Evolutionary conservation across 2,329 filamentous ascomycete genomes (phyloP), one percentile per base, ranked within the genome.

Genomic region (Epichloe scottii): DNA sequence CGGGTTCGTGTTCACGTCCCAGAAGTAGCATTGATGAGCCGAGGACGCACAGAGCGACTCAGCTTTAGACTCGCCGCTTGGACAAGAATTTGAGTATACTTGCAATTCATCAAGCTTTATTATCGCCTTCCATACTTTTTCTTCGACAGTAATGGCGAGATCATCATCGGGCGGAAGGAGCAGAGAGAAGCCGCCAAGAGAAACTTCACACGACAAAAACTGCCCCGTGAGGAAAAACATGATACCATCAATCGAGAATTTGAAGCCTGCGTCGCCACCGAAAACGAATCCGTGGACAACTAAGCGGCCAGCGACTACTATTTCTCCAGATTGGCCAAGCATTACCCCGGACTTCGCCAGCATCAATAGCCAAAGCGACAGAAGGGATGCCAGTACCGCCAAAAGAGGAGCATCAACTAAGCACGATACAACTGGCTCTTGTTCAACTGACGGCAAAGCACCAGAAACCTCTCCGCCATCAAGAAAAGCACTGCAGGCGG

Each of bases 211-310:
- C 63, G 47, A 62, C 60, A 34, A 60, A 57, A 49, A 47, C 8
- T n/a, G 14, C 10, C 38, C n/a, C 17, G 44, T 23, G 19, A 51
- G 23, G 15, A 43, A 21, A 4, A 19, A 14, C 15, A 49, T 26
- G 12, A 42, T 17, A 37, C 4, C 40, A 23, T 15, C 3, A 14
- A 23, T 39, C 6, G 38, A 56, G 35, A 56, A 53, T 12, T 54
- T 67, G 15, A 60, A 57, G 26, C 65, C 64, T 35, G 64, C 65
- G 4, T 66, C 63, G 3, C 64, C 64, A 6, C 65, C 65, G 5
- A 64, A 59, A 44, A 55, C 54, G 5, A 68, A 65, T 51, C 65
- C 65, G 30, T 68, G 65, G 65, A 52, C 48, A 51, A 35, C 50
- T 21, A 30, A 43, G 23, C 33, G 39, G 51, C 23, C 17, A 26